Base-by-base conservation (phyloP, 148 eudicot species). In the Vaccinium vitisidaea region DNA sequence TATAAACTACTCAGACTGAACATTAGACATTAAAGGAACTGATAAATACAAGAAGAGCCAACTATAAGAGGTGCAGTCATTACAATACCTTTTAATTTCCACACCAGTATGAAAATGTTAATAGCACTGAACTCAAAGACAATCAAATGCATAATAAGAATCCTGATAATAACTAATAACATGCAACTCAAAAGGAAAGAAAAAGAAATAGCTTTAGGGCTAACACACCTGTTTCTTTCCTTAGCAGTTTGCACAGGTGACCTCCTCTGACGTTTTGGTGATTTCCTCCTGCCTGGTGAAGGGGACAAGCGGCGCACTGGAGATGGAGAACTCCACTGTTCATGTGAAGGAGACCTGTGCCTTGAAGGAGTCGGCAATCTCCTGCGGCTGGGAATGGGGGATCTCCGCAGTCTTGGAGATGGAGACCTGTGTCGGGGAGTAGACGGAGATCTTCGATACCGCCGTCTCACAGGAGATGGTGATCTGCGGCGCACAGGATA, bases 171-270 rank as follows among this genome's bases (percentile, higher is more conserved):
- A 54, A 32, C 23, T 39, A n/a, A 43, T 48, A 67, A 30, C 81
- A 73, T n/a, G 36, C 52, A 54, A 54, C 19, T 70, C 75, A 19
- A 25, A 27, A 69, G 52, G 30, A 10, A 77, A 6, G 78, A 74
- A 58, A 52, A 10, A 61, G 8, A 84, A 61, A 84, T 25, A 65
- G 25, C 27, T 43, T 21, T 15, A 61, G 50, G 48, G 30, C 16
- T 32, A 67, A 70, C 49, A 80, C 88, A 95, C 98, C 95, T 90
- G 84, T 56, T 78, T 89, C 89, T 88, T 82, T 85, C 92, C 87
- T 84, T 81, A 73, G 91, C 88, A 85, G 94, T 90, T 70, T 80
- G 85, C 46, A 85, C 86, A 83, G 95, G 92, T 70, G 95, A 91
- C 50, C 87, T 81, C 77, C 88, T 81, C 67, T 82, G 92, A 85